Percentiles rank a stretch among this genome's conserved stretches.
These are phyloP conservation scores for Trypanosoma avium DNA, from an alignment of 208 protist genomes.

Conservation along the genomic window DNA sequence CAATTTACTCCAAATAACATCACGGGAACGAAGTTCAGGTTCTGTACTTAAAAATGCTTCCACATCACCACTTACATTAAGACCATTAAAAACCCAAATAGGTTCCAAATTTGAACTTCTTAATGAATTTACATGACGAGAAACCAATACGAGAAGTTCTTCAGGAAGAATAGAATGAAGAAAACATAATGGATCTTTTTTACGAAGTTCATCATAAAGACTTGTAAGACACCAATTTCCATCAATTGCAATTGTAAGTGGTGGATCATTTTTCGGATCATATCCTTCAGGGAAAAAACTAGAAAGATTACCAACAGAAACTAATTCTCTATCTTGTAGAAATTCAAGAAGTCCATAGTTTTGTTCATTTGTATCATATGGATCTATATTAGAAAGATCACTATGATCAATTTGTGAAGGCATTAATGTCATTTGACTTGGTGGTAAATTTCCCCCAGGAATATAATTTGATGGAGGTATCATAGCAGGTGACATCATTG, in stretches of 20 bases:
- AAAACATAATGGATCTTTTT: constrained; percentile 79
- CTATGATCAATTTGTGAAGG: constrained; percentile 1
- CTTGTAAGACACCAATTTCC: constrained; percentile 76
- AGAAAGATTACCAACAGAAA: constrained; percentile 39
- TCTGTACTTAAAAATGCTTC: constrained; percentile 69
- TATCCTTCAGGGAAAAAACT: constrained; percentile 50
- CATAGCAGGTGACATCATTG: constrained; percentile 12
- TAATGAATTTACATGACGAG: constrained; percentile 66
- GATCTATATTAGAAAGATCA: constrained; percentile 10
- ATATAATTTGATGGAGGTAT: constrained; percentile 7
- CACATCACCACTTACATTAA: constrained; percentile 80
- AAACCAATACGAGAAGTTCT: constrained; percentile 59
- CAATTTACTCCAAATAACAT: constrained; percentile 67
- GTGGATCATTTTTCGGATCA: constrained; percentile 38
- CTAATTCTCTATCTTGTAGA: constrained; percentile 52
- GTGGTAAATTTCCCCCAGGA: not conserved
- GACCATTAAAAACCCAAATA: constrained; percentile 83
- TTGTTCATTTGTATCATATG: not conserved
- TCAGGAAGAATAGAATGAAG: constrained; percentile 74
- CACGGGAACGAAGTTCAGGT: constrained; percentile 51
- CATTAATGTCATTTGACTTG: constrained; percentile 11
- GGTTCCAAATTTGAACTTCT: constrained; percentile 66
- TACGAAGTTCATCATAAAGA: constrained; percentile 56
- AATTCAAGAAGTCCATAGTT: constrained; percentile 50
- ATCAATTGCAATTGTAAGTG: constrained; percentile 72